Evolutionary conservation across 2,329 filamentous ascomycete genomes (phyloP), one percentile per base, ranked within the genome.

Genomic region (Aspergillus piperis): DNA sequence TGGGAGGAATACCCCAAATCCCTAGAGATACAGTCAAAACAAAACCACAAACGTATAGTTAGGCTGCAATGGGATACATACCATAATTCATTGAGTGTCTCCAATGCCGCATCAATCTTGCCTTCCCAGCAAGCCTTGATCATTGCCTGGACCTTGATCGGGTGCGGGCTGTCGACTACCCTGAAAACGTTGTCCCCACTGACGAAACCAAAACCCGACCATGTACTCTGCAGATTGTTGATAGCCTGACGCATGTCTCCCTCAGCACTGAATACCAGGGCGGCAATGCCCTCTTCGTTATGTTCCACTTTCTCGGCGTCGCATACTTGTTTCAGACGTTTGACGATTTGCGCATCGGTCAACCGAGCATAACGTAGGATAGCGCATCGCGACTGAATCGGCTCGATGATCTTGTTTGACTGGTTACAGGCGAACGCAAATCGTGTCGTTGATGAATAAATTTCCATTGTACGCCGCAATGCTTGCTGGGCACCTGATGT

Each of bases 341-440:
- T 93, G 54, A 97, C 92, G 25, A 99, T 88, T 75, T 99, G 94
- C 11, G 86, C 89, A 73, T 99, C 95, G 2, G 94, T 97, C 66
- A 99, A 83, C 59, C 94, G 89, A 32, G 93, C 89, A 77, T 97
- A 99, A 61, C 95, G 89, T 58, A 99, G 85, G 73, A 99, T 98
- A 19, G 95, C 95, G 75, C 95, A 99, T 70, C 95, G 88, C 17
- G 93, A 97, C 77, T 99, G 95, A 54, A 99, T 83, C n/a, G 95
- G 95, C 77, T 99, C 95, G 76, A 99, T 99, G 74, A 99, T 98
- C 80, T 98, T 99, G 82, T 98, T 99, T 64, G 90, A 95, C 81
- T 96, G 92, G 77, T 99, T 99, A 83, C 95, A 99, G 2, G 95
- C 95, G 72, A 99, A 99, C 0, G 95, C 95, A 73, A 99, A 99